Evolutionary conservation across 129 eudicot genomes (phyloP).

Genomic region (Ambrosia artemisiifolia): DNA sequence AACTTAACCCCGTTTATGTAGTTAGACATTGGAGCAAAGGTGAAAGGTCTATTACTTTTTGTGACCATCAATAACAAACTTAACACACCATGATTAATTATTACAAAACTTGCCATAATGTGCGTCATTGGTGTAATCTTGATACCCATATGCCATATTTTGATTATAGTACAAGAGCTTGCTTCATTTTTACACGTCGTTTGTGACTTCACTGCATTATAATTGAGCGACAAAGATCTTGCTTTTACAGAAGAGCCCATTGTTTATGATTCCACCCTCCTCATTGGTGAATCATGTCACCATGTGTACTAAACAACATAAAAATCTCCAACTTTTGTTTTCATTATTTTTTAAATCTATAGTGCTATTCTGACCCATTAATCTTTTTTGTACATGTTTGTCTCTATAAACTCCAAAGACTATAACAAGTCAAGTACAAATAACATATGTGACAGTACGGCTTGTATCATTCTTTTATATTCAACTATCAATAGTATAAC

Average conservation of each 20-base stretch:
- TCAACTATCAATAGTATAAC: not conserved
- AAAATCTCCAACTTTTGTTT: not conserved
- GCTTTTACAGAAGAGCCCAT: not conserved
- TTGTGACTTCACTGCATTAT: not conserved
- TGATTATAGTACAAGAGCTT: no score
- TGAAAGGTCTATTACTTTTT: not conserved
- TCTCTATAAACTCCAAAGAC: not conserved
- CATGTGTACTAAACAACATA: not conserved
- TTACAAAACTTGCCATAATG: not conserved
- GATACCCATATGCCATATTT: not conserved
- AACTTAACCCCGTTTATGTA: not conserved
- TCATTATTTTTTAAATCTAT: not conserved
- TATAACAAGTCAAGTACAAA: not conserved
- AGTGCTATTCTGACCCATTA: slow-evolving; percentile 2
- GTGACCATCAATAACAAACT: no score
- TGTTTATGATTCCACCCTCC: not conserved
- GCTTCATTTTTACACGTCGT: no score
- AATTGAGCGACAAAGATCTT: not conserved
- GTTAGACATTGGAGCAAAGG: not conserved
- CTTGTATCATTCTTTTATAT: not conserved
- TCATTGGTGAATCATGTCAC: not conserved
- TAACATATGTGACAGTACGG: not conserved
- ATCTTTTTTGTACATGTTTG: not conserved
- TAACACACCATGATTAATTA: no score
- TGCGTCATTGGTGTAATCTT: not conserved